Conservation (phyloP, 257 asterid species). For the Pogostemon cablin region DNA sequence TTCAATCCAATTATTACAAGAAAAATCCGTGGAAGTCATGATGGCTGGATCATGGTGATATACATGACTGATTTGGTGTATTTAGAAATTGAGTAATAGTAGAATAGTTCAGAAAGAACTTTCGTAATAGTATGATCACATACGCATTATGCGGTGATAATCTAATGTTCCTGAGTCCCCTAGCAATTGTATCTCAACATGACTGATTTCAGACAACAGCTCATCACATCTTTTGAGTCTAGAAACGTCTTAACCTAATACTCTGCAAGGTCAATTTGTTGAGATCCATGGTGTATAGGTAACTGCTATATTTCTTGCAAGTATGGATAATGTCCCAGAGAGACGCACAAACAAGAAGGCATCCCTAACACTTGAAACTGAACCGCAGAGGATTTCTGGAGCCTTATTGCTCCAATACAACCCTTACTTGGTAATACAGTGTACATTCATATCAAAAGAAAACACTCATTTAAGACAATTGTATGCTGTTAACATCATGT, state of each 20-base stretch:
- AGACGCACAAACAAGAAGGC: background rate
- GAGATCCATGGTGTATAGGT: constrained; percentile 15
- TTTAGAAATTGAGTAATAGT: background rate
- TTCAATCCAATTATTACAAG: background rate
- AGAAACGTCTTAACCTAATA: background rate
- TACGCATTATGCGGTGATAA: constrained; percentile 13
- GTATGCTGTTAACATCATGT: background rate
- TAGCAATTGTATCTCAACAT: background rate
- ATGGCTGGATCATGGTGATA: background rate
- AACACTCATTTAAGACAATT: background rate
- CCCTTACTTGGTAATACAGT: background rate
- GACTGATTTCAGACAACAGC: constrained; percentile 10
- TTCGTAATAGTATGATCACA: constrained; percentile 13
- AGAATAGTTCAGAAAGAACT: background rate
- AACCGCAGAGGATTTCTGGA: background rate
- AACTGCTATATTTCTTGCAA: background rate
- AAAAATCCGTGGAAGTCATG: background rate
- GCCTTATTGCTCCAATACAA: background rate
- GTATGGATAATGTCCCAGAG: constrained; percentile 13
- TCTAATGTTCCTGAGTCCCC: background rate
- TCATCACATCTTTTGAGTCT: constrained; percentile 10
- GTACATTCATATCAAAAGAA: background rate
- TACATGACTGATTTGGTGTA: background rate
- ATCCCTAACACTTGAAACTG: constrained; percentile 10
- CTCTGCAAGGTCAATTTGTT: background rate